phyloP scores from a whole-genome alignment of 306 rosid genomes.

The Trifolium fragiferum region DNA sequence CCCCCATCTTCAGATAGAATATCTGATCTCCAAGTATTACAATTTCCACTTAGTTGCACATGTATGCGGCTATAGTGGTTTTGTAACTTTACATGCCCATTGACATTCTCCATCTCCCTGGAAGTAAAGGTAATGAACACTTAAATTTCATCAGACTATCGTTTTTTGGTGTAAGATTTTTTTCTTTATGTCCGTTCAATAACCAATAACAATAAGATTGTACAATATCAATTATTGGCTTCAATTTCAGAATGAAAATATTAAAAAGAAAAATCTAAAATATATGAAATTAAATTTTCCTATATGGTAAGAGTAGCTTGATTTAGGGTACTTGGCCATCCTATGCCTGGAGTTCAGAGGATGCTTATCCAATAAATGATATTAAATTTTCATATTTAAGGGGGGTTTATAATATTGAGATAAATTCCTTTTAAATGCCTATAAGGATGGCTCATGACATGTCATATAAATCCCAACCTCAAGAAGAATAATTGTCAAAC shows the following conservation, averaged over 20 bases:
- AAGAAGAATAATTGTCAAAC: slow-evolving; percentile 22
- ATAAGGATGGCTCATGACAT: slow-evolving; percentile 25
- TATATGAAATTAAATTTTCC: slow-evolving; percentile 4
- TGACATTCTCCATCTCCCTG: slow-evolving; percentile 88
- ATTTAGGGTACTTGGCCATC: slow-evolving; percentile 8
- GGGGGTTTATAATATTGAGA: slow-evolving; percentile 24
- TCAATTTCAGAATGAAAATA: background rate
- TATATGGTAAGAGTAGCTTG: background rate
- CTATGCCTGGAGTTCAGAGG: background rate
- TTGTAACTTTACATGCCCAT: slow-evolving; percentile 82
- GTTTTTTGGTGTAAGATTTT: slow-evolving; percentile 19
- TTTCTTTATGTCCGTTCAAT: slow-evolving; percentile 12
- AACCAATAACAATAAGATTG: slow-evolving; percentile 16
- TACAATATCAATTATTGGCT: slow-evolving; percentile 12
- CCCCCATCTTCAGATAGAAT: slow-evolving; percentile 82
- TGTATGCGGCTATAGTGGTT: slow-evolving; percentile 79
- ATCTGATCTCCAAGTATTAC: slow-evolving; percentile 89
- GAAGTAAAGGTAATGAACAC: slow-evolving; percentile 21
- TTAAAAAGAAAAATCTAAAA: background rate
- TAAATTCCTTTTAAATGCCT: slow-evolving; percentile 30
- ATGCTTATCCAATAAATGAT: background rate
- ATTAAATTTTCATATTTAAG: slow-evolving; percentile 12
- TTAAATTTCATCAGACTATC: slow-evolving; percentile 25
- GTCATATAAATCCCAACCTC: slow-evolving; percentile 6
- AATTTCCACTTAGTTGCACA: slow-evolving; percentile 83